A percentile compares a stretch with the other conserved stretches of the same genome.
Conservation (phyloP, 2,329 filamentous ascomycete genomes). For the Neofusicoccum parvum region DNA sequence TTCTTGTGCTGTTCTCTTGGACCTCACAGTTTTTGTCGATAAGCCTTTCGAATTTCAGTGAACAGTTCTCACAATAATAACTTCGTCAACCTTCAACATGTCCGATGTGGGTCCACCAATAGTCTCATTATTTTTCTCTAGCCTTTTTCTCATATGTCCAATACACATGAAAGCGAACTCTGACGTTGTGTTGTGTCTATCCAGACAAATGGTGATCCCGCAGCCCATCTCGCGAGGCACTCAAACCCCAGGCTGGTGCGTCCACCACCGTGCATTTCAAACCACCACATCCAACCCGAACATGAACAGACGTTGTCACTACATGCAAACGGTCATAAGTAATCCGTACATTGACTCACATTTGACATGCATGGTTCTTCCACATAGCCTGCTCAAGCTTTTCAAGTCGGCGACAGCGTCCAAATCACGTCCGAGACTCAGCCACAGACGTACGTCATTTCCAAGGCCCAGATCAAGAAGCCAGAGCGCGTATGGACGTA, state of each 20-base stretch:
- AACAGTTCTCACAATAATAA: not conserved
- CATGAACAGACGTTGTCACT: no score
- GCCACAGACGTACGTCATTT: not conserved
- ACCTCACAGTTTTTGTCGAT: not conserved
- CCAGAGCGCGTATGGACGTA: constrained; percentile 9
- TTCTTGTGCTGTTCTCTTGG: not conserved
- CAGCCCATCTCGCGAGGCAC: not conserved
- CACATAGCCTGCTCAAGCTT: constrained; percentile 3
- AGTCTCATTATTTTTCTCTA: not conserved
- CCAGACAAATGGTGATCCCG: not conserved
- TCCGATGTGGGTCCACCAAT: not conserved
- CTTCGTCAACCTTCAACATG: not conserved
- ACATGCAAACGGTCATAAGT: no score
- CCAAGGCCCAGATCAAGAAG: not conserved
- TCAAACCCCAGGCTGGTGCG: constrained; percentile 20
- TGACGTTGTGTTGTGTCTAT: not conserved
- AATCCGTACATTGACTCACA: no score
- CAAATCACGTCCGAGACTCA: not conserved
- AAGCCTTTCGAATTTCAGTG: not conserved
- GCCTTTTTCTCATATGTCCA: no score
- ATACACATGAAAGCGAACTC: not conserved
- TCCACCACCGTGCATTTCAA: not conserved
- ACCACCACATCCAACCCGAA: not conserved
- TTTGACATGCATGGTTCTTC: no score
- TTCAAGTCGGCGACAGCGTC: not conserved